Conservation (phyloP, 805 yeast species). For the Monosporozyma siamensis region DNA sequence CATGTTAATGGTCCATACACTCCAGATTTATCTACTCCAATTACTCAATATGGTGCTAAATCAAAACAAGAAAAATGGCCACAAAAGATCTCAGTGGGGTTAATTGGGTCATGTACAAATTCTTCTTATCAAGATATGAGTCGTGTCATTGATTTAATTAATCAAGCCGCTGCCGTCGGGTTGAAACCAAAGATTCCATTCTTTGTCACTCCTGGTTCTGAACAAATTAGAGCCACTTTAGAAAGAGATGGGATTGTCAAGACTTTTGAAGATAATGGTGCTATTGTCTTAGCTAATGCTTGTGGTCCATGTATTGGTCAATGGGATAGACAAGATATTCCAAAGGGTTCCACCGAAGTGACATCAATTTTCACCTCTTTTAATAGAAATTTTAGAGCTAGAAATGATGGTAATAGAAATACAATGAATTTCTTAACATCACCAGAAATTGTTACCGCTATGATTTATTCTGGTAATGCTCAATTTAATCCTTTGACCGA, state of each 20-base stretch:
- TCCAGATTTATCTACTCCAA: slow-evolving; percentile 92
- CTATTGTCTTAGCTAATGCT: slow-evolving; percentile 88
- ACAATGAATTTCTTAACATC: slow-evolving; percentile 98
- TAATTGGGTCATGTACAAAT: slow-evolving; percentile 97
- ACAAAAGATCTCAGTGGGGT: slow-evolving; percentile 73
- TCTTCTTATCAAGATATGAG: slow-evolving; percentile 98
- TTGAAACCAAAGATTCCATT: slow-evolving; percentile 84
- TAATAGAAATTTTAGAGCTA: slow-evolving; percentile 94
- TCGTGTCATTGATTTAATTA: slow-evolving; percentile 83
- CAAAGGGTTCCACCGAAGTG: slow-evolving; percentile 51
- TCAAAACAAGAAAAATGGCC: slow-evolving; percentile 82
- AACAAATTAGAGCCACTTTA: slow-evolving; percentile 93
- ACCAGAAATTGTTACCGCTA: slow-evolving; percentile 95
- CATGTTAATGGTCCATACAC: slow-evolving; percentile 97
- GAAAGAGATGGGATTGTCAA: slow-evolving; percentile 88
- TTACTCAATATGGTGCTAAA: slow-evolving; percentile 67
- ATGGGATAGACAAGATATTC: slow-evolving; percentile 88
- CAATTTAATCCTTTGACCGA: slow-evolving; percentile 88
- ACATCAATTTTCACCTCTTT: slow-evolving; percentile 94
- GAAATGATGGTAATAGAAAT: slow-evolving; percentile 97
- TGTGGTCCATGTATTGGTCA: slow-evolving; percentile 99
- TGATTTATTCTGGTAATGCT: slow-evolving; percentile 90
- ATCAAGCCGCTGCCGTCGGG: slow-evolving; percentile 80
- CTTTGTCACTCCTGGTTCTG: slow-evolving; percentile 97
- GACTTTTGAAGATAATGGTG: slow-evolving; percentile 79